Evolutionary conservation across 345 rosid species (phyloP), one percentile per base, ranked within the genome.

Genomic region (Brassica juncea): DNA sequence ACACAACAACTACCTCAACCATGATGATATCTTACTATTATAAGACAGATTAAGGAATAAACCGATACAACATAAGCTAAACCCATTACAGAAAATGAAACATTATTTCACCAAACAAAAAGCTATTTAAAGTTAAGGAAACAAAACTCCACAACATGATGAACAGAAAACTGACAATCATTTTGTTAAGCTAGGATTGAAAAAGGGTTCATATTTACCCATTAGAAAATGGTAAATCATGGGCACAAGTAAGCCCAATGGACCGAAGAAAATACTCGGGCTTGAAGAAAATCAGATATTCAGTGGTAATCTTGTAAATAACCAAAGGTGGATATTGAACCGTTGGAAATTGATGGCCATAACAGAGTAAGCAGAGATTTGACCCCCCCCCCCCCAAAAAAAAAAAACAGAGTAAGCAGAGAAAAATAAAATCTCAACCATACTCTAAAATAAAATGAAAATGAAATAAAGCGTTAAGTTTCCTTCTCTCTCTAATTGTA

Each of bases 1-100:
- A 64, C 77, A 71, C 67, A 71, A 71, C 76, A 78, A 71, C 72
- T 4, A 71, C 77, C 67, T 71, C 39, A 64, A 52, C 55, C 71
- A 37, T 64, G 65, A 49, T 62, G 5, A 76, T 77, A 70, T 61
- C 64, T 63, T 16, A 58, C 67, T 75, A 62, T 63, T 62, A 34
- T 52, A 37, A 49, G 65, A 70, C 64, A 34, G 27, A 16, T 70
- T 52, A 2, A 63, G n/a, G 31, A 77, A 55, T 71, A 23, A 78
- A 71, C 19, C 8, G 19, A 65, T 65, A 39, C 67, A 77, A 32
- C 70, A 54, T 44, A 44, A 2, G 15, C 1, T 11, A 15, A 44
- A 44, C 52, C 52, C 52, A 44, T 44, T 44, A 12, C 15, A 44
- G 25, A 65, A 47, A 54, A 65, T 21, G 12, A 25, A 62, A 52